Base-by-base conservation (phyloP, 257 asterid genomes). In the Salvia miltiorrhiza region DNA sequence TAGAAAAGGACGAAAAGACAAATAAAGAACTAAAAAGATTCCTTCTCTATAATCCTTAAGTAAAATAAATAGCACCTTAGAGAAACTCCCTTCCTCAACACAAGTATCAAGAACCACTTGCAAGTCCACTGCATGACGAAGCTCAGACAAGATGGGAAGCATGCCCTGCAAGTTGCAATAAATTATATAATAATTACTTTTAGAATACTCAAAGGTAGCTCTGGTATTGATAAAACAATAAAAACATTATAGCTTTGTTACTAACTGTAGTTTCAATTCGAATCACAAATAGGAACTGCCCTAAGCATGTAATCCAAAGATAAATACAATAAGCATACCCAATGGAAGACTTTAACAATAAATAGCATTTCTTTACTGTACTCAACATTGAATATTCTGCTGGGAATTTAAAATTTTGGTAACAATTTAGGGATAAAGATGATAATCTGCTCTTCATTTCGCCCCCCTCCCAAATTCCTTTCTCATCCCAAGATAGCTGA, bases 101-200 rank as follows among this genome's bases (percentile, higher is more conserved):
- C 67, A 90, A 81, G 85, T 83, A 83, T 94, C 98, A 79, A 94
- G 98, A 79, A 79, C 73, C 59, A 45, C 77, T 85, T 94, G 93
- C 89, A 89, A 83, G 82, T 82, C 90, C 56, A 89, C 80, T 16
- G 98, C 99, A 77, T 84, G 92, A 59, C 82, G 79, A 66, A 94
- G 90, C 85, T 94, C 98, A 52, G 85, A 80, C 44, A 94, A 81
- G 80, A 87, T 79, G 61, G 99, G 97, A 47, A 94, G 89, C 85
- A 89, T 75, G 65, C 92, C 96, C 99, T 94, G 90, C 77, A 76
- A 73, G 77, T 75, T 53, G 69, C 67, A 79, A 69, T 30, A 62
- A 65, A 17, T 61, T 57, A 62, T 44, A 65, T 12, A 68, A 50
- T 48, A 47, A 63, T 48, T 47, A 8, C 33, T 41, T 73, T 17